Base-by-base conservation (phyloP, 2,329 filamentous ascomycete species). In the Fusarium metavorans region DNA sequence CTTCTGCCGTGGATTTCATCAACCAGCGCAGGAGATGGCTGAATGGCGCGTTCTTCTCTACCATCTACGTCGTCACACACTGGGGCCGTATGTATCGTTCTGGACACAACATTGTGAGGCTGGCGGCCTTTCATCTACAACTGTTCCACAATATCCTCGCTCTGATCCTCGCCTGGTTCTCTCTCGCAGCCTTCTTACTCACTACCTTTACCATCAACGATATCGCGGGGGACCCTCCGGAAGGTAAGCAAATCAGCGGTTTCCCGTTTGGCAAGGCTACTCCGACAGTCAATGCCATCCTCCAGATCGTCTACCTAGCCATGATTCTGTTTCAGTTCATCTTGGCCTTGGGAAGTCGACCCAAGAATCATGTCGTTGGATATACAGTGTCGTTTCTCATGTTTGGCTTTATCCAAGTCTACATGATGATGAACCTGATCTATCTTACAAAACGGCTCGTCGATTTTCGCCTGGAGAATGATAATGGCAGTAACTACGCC, bases 181-280 rank as follows among this genome's bases (percentile, higher is more conserved):
- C 71, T 0, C 25, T 74, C 0, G 62, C 68, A 0, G 69, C 71
- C 0, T 73, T 68, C 16, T 23, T 68, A 0, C 48, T 73, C 1
- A 63, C 72, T 0, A 74, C 72, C 0, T 57, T 57, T 2, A 73
- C 72, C 0, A 65, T 74, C 5, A 73, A 71, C 2, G 54, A 66
- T 2, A 61, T 74, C 0, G 57, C 70, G 0, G 71, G 72, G 0
- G 69, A 62, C 4, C 71, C 71, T 2, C 45, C 64, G 2, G 30
- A 63, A 1, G 30, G 14, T 2, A 32, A 48, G 14, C 18, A 39
- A 2, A 18, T 32, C 4, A 37, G 70, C 0, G 63, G 67, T 2
- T 73, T 70, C 8, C 72, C 72, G 0, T 74, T 74, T 9, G 72
- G 72, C 1, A 66, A 71, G 1, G 68, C 65, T 6, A 74, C 67